Evolutionary conservation across 1,284 basidiomycete species (phyloP).

Genomic region (Tilletia indica): DNA sequence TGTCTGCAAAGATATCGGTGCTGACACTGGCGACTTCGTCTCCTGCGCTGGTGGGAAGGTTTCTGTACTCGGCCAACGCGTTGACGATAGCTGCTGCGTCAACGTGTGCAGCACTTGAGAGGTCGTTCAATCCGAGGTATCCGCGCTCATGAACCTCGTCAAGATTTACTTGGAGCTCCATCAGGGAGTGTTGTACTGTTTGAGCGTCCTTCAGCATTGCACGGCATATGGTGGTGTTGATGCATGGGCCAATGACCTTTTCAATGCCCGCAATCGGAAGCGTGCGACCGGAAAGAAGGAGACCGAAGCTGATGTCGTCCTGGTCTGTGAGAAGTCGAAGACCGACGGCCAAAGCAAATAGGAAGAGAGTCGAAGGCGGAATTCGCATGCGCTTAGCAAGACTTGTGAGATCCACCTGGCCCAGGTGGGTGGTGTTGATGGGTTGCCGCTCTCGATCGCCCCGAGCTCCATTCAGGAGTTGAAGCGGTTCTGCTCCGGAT

Average conservation of each 20-base stretch:
- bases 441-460: neutral
- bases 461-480: neutral
- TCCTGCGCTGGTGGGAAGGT: neutral
- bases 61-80: neutral
- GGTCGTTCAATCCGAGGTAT: neutral
- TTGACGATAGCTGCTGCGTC: neutral
- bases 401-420: neutral
- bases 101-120: neutral
- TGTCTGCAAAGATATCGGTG: neutral
- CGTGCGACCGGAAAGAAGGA: constrained; percentile 44
- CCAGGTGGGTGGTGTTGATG: neutral
- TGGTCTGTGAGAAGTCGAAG: constrained; percentile 16
- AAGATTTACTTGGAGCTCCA: neutral
- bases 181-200: neutral
- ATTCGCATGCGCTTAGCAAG: neutral
- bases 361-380: neutral
- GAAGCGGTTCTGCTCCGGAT: neutral
- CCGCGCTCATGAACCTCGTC: neutral
- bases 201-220: neutral
- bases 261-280: constrained; percentile 29
- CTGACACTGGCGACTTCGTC: neutral
- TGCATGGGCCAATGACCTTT: constrained; percentile 44
- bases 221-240: constrained; percentile 30
- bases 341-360: neutral
- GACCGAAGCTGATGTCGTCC: constrained; percentile 38